Conservation (phyloP, 1,284 basidiomycete species). For the Sparassis latifolia region DNA sequence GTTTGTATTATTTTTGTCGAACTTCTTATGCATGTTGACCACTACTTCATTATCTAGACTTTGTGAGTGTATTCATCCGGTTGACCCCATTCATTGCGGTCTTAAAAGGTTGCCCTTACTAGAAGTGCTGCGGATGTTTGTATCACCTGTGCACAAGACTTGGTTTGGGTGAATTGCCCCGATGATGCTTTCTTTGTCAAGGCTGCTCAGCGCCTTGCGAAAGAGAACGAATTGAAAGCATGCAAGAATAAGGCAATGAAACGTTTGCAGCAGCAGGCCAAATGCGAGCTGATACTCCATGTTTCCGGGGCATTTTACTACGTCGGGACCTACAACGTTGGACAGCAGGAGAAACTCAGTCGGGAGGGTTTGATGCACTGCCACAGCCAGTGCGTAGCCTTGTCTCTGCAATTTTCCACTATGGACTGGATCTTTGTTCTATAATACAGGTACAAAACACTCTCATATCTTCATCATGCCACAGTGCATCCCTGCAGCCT, state of each 20-base stretch:
- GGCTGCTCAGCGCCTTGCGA: not conserved
- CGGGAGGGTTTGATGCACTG: constrained; percentile 1
- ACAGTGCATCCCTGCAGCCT: not conserved
- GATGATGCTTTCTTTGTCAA: constrained; percentile 5
- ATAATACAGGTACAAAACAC: not conserved
- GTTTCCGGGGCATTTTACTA: constrained; percentile 5
- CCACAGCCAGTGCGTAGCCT: not conserved
- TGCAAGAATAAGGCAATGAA: constrained; percentile 3
- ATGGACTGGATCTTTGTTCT: no score
- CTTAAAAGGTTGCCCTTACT: not conserved
- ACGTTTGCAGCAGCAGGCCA: not conserved
- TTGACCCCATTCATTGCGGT: not conserved
- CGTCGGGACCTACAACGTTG: constrained; percentile 2
- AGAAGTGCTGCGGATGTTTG: not conserved
- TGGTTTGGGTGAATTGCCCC: constrained; percentile 4
- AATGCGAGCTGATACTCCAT: constrained; percentile 1
- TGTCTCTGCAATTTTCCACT: no score
- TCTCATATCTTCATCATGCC: constrained; percentile 1
- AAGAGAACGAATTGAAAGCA: constrained; percentile 1
- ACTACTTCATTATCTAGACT: not conserved
- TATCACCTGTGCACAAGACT: constrained; percentile 1
- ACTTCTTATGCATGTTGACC: not conserved
- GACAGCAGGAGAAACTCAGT: not conserved
- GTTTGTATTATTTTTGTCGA: not conserved
- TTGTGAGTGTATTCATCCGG: not conserved